phyloP scores from a whole-genome alignment of 2,329 filamentous ascomycete species.

The Pseudogymnoascus sp. region DNA sequence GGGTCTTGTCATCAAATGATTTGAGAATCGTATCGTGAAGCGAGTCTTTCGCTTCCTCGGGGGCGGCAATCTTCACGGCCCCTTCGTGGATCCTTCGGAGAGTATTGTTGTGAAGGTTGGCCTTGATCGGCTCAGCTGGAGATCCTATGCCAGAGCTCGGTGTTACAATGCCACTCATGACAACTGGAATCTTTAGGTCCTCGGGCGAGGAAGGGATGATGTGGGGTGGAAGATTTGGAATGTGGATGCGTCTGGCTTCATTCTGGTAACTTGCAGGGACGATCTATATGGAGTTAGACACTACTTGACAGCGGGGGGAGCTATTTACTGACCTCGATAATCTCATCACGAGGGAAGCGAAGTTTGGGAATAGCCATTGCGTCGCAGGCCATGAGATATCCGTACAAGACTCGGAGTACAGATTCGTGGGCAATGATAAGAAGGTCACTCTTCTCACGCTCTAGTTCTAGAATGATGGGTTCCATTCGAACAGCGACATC shows the following conservation, averaged over 20 bases:
- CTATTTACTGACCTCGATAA: slow-evolving; percentile 63
- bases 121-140: slow-evolving; percentile 16
- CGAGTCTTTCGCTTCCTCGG: neutral
- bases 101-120: neutral
- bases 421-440: slow-evolving; percentile 97
- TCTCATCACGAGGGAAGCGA: slow-evolving; percentile 90
- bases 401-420: slow-evolving; percentile 92
- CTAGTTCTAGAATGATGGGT: slow-evolving; percentile 93
- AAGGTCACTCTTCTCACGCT: slow-evolving; percentile 95
- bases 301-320: neutral
- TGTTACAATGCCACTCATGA: slow-evolving; percentile 41
- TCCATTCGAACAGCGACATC: slow-evolving; percentile 96
- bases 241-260: slow-evolving; percentile 81
- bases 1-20: neutral
- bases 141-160: slow-evolving; percentile 24
- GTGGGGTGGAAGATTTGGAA: slow-evolving; percentile 55
- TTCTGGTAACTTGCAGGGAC: slow-evolving; percentile 97
- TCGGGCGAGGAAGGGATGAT: slow-evolving; percentile 73
- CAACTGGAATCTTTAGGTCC: slow-evolving; percentile 71
- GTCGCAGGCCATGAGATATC: slow-evolving; percentile 97
- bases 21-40: neutral
- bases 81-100: neutral
- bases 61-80: neutral
- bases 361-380: slow-evolving; percentile 89
- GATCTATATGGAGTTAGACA: slow-evolving; percentile 43